Percentiles rank a stretch among this genome's conserved stretches.
These are phyloP conservation scores for Evernia prunastri DNA, from an alignment of 495 filamentous ascomycete species.

Conservation along the genomic window DNA sequence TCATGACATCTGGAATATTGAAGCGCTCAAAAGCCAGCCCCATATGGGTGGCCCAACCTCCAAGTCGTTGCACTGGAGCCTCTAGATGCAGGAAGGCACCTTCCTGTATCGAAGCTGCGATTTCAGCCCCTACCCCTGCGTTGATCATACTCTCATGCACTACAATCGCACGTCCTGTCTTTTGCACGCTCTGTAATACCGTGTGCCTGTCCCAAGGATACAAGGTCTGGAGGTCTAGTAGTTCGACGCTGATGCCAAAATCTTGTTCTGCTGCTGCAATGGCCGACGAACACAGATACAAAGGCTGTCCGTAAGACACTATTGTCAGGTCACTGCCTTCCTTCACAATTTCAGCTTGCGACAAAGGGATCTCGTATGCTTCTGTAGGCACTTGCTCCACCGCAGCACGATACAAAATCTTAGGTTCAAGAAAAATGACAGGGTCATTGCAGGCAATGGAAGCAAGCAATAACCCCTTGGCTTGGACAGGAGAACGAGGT, in stretches of 20 bases:
- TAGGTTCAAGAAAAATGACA: conserved; percentile 94
- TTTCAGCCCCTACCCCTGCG: conserved; percentile 87
- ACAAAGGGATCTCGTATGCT: conserved; percentile 77
- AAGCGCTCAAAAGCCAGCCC: conserved; percentile 80
- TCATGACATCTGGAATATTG: conserved; percentile 81
- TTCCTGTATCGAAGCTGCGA: conserved; percentile 88
- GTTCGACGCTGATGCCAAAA: conserved; percentile 70
- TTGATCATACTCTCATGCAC: conserved; percentile 97
- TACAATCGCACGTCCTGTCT: conserved; percentile 84
- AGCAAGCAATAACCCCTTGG: conserved; percentile 78
- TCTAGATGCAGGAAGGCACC: conserved; percentile 81
- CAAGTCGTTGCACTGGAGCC: conserved; percentile 85
- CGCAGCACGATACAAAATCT: conserved; percentile 88
- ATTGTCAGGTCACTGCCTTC: conserved; percentile 78
- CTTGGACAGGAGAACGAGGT: conserved; percentile 83
- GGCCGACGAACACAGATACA: conserved; percentile 80
- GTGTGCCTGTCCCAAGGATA: conserved; percentile 93
- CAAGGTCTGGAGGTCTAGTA: conserved; percentile 86
- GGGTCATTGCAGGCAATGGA: conserved; percentile 80
- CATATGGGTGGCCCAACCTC: conserved; percentile 86
- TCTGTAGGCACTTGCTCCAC: conserved; percentile 88
- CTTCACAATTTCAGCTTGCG: conserved; percentile 83
- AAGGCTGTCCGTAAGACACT: conserved; percentile 84
- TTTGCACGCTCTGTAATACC: conserved; percentile 75
- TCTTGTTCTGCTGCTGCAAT: conserved; percentile 76